Evolutionary conservation across 345 rosid species (phyloP).

Genomic region (Odontarrhena argentea): DNA sequence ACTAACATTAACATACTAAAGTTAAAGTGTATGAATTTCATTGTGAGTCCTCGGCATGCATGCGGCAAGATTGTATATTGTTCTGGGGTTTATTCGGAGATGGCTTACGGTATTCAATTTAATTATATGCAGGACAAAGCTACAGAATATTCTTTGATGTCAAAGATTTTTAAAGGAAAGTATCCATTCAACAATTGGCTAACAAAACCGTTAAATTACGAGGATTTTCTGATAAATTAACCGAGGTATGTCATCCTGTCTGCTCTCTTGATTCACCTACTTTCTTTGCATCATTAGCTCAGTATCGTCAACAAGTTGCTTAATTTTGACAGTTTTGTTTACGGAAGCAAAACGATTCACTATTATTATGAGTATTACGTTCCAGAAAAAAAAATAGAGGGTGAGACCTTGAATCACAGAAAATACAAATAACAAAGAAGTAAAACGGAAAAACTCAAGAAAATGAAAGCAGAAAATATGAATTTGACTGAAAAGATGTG

Average conservation of each 20-base stretch:
- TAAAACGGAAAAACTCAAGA: not conserved
- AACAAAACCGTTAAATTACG: slow-evolving; percentile 35
- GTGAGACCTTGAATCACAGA: slow-evolving; percentile 33
- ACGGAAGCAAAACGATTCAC: slow-evolving; percentile 27
- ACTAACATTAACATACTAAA: not conserved
- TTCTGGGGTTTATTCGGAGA: slow-evolving; percentile 20
- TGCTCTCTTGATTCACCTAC: slow-evolving; percentile 16
- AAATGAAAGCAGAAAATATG: slow-evolving; percentile 22
- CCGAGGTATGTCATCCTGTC: slow-evolving; percentile 30
- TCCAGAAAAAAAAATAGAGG: slow-evolving; percentile 13
- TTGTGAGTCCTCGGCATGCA: slow-evolving; percentile 9
- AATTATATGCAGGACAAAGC: slow-evolving; percentile 62
- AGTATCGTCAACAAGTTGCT: slow-evolving; percentile 11
- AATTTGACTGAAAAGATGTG: slow-evolving; percentile 25
- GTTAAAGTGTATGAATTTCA: slow-evolving; percentile 20
- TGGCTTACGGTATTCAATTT: not conserved
- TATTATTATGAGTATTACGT: slow-evolving; percentile 29
- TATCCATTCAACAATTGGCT: slow-evolving; percentile 44
- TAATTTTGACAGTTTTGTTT: slow-evolving; percentile 11
- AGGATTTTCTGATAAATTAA: slow-evolving; percentile 36
- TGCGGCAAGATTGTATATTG: slow-evolving; percentile 1
- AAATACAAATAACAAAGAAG: slow-evolving; percentile 10
- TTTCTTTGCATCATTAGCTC: slow-evolving; percentile 26
- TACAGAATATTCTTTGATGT: slow-evolving; percentile 47
- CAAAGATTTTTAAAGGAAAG: slow-evolving; percentile 39